Evolutionary conservation across 2,329 filamentous ascomycete species (phyloP), one percentile per base, ranked within the genome.

Genomic region (Aspergillus sp.): DNA sequence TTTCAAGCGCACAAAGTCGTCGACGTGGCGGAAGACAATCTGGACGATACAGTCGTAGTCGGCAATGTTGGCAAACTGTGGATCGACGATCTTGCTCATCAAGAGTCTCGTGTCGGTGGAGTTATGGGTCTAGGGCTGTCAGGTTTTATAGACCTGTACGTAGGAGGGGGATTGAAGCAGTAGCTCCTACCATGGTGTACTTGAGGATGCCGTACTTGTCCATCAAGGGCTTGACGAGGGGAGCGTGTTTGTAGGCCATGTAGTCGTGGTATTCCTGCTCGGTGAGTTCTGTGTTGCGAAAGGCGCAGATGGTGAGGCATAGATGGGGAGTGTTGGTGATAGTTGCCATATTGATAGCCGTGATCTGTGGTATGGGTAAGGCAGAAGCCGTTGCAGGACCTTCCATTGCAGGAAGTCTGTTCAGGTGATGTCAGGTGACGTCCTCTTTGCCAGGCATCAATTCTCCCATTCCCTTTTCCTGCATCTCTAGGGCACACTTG

Each of bases 21-120:
- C 61, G 1, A 72, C 32, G 25, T 37, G 48, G 35, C 59, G 39
- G 42, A 71, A 71, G 0, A 68, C 52, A 0, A 67, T 62, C 43
- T 71, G 67, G 30, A 61, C 67, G 42, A 71, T 68, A 42, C 63
- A 69, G 46, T 71, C 68, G 36, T 57, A 71, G 37, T 68, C 62
- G 4, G 67, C 65, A 4, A 69, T n/a, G 30, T 69, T 67, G n/a
- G 42, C 36, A 56, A 72, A 64, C 36, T 71, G 67, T 1, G 47
- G 55, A 36, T 70, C 67, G 41, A 54, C 61, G 1, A 71, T 45
- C 31, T 54, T 39, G 8, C 39, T 32, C 65, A 69, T 68, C 8
- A 68, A 41, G 0, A 44, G 42, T 4, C 63, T 56, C 1, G 63
- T 63, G 2, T 36, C 37, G 1, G 15, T 40, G 8, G 42, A 42